Evolutionary conservation across 805 yeast species (phyloP).

Genomic region (Candida ovalis): DNA sequence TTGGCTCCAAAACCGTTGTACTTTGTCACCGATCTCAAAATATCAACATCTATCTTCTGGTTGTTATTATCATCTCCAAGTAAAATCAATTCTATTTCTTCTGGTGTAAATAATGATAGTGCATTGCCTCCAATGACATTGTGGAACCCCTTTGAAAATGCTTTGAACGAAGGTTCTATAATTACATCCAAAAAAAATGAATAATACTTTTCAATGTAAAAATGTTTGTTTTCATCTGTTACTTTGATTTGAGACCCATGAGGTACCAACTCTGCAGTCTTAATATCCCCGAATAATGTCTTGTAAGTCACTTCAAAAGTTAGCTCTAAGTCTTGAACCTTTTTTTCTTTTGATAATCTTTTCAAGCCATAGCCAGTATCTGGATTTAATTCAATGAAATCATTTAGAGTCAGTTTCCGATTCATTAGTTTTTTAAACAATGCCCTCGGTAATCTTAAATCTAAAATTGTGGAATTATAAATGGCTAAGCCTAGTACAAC

Average conservation of each 20-base stretch:
- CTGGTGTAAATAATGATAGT: conserved; percentile 71
- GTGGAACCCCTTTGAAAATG: conserved; percentile 68
- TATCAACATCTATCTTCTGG: conserved; percentile 57
- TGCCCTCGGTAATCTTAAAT: conserved; percentile 70
- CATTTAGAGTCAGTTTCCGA: conserved; percentile 53
- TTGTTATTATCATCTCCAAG: conserved; percentile 62
- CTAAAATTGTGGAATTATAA: conserved; percentile 83
- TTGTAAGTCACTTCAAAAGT: conserved; percentile 60
- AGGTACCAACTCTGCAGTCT: conserved; percentile 48
- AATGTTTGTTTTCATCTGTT: conserved; percentile 50
- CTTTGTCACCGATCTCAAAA: conserved; percentile 66
- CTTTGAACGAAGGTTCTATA: conserved; percentile 46
- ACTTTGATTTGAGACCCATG: conserved; percentile 58
- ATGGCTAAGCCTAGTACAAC: conserved; percentile 86
- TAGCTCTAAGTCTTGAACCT: conserved; percentile 47
- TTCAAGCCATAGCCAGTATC: conserved; percentile 51
- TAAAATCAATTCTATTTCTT: conserved; percentile 73
- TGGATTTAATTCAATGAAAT: conserved; percentile 68
- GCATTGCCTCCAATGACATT: conserved; percentile 79
- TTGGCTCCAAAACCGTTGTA: conserved; percentile 60
- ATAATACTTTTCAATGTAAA: conserved; percentile 61
- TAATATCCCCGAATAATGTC: conserved; percentile 41
- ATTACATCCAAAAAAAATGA: conserved; percentile 56
- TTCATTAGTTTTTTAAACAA: conserved; percentile 71
- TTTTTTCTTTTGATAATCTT: conserved; percentile 40